Evolutionary conservation across 805 yeast species (phyloP).

Genomic region (Starmerella kuoi): DNA sequence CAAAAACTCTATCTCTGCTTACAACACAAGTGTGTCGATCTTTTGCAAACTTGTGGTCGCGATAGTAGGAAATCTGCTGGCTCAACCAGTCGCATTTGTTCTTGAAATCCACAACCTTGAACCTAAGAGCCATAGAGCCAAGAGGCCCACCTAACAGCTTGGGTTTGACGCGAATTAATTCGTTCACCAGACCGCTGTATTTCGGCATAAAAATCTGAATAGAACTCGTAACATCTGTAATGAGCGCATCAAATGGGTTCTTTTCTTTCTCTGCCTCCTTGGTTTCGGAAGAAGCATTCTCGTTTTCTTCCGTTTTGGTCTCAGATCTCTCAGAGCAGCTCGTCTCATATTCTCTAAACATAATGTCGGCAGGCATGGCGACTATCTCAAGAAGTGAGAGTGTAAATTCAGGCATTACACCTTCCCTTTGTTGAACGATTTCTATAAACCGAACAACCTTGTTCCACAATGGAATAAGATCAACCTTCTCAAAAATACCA

Average conservation of each 20-base stretch:
- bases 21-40: slow-evolving; percentile 48
- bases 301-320: not conserved
- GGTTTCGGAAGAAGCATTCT: not conserved
- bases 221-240: not conserved
- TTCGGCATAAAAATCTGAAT: not conserved
- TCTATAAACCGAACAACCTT: not conserved
- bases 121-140: slow-evolving; percentile 74
- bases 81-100: slow-evolving; percentile 80
- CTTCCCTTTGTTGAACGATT: not conserved
- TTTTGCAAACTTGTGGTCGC: slow-evolving; percentile 28
- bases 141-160: slow-evolving; percentile 52
- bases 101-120: slow-evolving; percentile 85
- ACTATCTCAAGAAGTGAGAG: not conserved
- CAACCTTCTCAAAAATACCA: not conserved
- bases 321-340: not conserved
- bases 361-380: slow-evolving; percentile 1
- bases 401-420: not conserved
- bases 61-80: slow-evolving; percentile 37
- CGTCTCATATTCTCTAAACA: not conserved
- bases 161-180: not conserved
- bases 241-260: not conserved
- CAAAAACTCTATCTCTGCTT: slow-evolving; percentile 79
- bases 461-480: not conserved
- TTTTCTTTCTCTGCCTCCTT: not conserved
- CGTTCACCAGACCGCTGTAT: not conserved